Evolutionary conservation across 1,139 yeast genomes (phyloP), one percentile per base, ranked within the genome.

Genomic region (Nakaseomyces glabratus): DNA sequence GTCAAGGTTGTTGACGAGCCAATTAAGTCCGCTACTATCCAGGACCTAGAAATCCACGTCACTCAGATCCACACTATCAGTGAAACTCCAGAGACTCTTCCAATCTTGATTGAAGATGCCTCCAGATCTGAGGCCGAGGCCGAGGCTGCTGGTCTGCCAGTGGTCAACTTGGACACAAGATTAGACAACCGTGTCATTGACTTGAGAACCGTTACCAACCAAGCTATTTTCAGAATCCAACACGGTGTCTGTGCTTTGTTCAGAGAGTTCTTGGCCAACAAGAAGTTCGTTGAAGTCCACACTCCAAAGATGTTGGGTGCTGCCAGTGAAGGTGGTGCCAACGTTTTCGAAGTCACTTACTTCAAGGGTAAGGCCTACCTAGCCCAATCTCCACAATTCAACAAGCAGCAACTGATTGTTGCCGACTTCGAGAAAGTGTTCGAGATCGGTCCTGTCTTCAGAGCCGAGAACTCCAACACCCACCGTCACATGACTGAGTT

Each of bases 401-500:
- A 90, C 71, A 90, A 90, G 69, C 97, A 90, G 68, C 95, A 90
- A 73, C 74, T 90, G 60, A 90, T 90, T 63, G 95, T 96, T 36
- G 93, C 95, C 43, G 99, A 90, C 65, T 90, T 90, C 55, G 98
- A 90, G 66, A 76, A 73, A 53, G 99, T 90, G 34, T 93, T 77
- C 57, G 99, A 90, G 67, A 73, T 90, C 52, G 97, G 93, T 1
- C 97, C 99, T 33, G 98, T 90, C 37, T 90, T 90, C 73, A 77
- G 99, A 65, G 99, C 99, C 39, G 99, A 90, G 64, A 90, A 90
- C 70, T 88, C 97, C 45, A 86, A 90, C 68, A 90, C 98, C 19
- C 97, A 90, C 63, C 88, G 99, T 66, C 99, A 90, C 64, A 81
- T 90, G 95, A 90, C 99, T 40, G 99, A 90, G 64, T 90, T 90